Evolutionary conservation across 257 asterid species (phyloP).

Genomic region (Solanum lycopersicoides): DNA sequence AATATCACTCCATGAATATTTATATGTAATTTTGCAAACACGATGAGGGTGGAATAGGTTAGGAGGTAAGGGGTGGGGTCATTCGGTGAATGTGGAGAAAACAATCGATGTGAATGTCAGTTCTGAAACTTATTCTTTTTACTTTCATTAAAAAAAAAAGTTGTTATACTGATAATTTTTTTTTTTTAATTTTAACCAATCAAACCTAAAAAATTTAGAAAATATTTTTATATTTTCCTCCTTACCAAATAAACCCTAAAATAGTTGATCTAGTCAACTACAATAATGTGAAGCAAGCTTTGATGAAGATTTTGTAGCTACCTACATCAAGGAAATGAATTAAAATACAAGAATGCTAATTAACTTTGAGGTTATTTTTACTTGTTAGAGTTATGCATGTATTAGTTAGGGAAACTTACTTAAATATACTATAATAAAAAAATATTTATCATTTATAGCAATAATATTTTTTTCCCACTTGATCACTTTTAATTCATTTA

Average conservation of each 20-base stretch:
- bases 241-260: background rate
- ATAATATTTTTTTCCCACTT: too few relatives aligned
- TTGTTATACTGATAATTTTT: background rate
- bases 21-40: background rate
- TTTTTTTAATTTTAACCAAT: background rate
- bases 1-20: background rate
- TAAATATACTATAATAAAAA: too few relatives aligned
- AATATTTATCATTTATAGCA: too few relatives aligned
- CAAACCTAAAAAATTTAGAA: background rate
- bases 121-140: background rate
- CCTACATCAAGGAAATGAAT: background rate
- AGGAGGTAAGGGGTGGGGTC: background rate
- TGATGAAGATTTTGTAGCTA: background rate
- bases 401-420: too few relatives aligned
- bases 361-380: too few relatives aligned
- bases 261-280: background rate
- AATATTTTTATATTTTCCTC: background rate
- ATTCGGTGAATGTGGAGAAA: background rate
- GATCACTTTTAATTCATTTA: too few relatives aligned
- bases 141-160: background rate
- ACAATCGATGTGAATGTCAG: background rate
- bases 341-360: background rate
- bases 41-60: background rate
- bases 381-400: too few relatives aligned
- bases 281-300: background rate